Evolutionary conservation across 345 rosid genomes (phyloP).

Genomic region (Acer yangbiense): DNA sequence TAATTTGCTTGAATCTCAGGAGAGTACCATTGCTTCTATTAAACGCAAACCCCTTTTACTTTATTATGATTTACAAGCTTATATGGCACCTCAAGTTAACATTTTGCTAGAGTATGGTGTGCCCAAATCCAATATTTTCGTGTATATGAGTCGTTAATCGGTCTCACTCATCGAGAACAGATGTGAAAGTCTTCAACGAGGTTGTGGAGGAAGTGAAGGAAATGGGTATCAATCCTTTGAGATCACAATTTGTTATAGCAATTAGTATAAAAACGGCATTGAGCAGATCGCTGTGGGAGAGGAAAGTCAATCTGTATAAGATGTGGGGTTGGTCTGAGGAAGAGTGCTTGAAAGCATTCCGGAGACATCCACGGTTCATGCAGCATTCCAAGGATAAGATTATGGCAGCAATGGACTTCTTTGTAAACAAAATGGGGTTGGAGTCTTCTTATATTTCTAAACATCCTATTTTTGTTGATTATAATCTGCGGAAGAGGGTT

Average conservation of each 20-base stretch:
- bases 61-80: neutral
- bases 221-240: slow-evolving; percentile 32
- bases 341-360: slow-evolving; percentile 21
- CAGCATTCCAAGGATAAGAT: slow-evolving; percentile 13
- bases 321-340: slow-evolving; percentile 34
- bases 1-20: slow-evolving; percentile 15
- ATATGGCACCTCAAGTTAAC: neutral
- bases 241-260: slow-evolving; percentile 19
- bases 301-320: slow-evolving; percentile 18
- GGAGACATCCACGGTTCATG: neutral
- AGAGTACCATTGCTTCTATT: slow-evolving; percentile 10
- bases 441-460: neutral
- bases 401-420: neutral
- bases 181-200: neutral
- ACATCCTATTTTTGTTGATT: neutral
- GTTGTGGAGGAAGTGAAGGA: slow-evolving; percentile 23
- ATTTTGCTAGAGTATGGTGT: slow-evolving; percentile 32
- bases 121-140: slow-evolving; percentile 12
- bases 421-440: slow-evolving; percentile 13
- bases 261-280: neutral
- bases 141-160: neutral
- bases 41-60: neutral
- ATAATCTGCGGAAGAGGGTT: slow-evolving; percentile 9
- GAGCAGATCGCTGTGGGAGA: slow-evolving; percentile 24
- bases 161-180: neutral